Base-by-base conservation (phyloP, 2,329 filamentous ascomycete species). In the Phialophora verrucosa region DNA sequence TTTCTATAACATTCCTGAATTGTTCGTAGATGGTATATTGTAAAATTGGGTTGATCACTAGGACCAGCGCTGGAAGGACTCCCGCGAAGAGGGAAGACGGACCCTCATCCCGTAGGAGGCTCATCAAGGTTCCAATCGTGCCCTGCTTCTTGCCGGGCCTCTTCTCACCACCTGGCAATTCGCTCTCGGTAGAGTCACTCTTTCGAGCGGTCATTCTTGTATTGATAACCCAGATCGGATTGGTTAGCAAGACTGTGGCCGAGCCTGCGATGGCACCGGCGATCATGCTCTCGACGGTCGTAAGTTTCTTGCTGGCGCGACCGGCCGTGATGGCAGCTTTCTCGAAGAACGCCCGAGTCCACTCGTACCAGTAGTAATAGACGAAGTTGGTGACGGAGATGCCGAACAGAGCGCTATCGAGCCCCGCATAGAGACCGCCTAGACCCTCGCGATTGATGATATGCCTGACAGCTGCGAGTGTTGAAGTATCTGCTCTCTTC, bases 341-440 rank as follows among this genome's bases (percentile, higher is more conserved):
- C 71, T 83, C 92, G 82, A 98, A 97, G 77, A 90, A 90, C 59
- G 90, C 85, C 66, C 93, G 89, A 69, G 93, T 95, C 91, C 92
- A 99, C 83, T 99, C 95, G 81, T 98, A 99, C 94, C 87, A 99
- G 85, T 98, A 99, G 83, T 99, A 99, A 85, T 99, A 99, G 56
- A 99, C 94, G 78, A 99, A 99, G 84, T 99, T 99, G 74, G 95
- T 99, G 73, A 99, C 90, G 79, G 91, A 95, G 83, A 99, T 98
- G 78, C 95, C 95, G 79, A 99, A 97, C 54, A 99, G 85, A 59
- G 95, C 95, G 69, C 91, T 96, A 79, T 96, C 92, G 66, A 99
- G 87, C 50, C 95, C 95, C 6, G 95, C 89, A 78, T 98, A 99
- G 42, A 99, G 88, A 35, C 95, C 95, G 1, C 87, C 83, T 64